A percentile compares a stretch with the other conserved stretches of the same genome.
Conservation (phyloP, 345 rosid genomes). For the Murraya paniculata region DNA sequence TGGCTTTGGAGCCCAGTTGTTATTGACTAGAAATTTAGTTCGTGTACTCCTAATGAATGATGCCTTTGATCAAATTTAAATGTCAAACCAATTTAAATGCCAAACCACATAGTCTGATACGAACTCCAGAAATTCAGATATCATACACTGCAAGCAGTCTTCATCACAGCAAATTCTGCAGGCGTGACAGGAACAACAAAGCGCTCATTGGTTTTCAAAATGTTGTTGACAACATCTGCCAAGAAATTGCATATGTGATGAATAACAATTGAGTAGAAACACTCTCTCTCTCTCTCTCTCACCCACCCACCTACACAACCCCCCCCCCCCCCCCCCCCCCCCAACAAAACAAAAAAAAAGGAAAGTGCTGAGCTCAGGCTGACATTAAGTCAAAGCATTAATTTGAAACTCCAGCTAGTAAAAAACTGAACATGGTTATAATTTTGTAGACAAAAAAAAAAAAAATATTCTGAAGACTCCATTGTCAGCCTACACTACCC, state of each 20-base stretch:
- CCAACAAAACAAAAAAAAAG: background rate
- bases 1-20: background rate
- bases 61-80: background rate
- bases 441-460: background rate
- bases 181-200: conserved; percentile 64
- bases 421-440: background rate
- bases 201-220: conserved; percentile 56
- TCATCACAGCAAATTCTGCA: conserved; percentile 86
- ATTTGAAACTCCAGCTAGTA: background rate
- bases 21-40: background rate
- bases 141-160: conserved; percentile 85
- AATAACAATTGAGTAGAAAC: background rate
- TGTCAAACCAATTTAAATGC: background rate
- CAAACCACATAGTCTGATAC: background rate
- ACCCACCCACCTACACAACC: too few relatives aligned
- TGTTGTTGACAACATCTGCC: conserved; percentile 74
- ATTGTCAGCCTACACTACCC: background rate
- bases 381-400: background rate
- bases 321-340: too few relatives aligned
- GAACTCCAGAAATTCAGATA: background rate
- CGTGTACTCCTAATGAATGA: background rate
- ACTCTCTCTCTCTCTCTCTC: background rate
- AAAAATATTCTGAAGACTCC: background rate
- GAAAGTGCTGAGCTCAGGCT: background rate
- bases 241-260: background rate